phyloP scores from a whole-genome alignment of 306 rosid genomes.

The Quercus engelmannii region DNA sequence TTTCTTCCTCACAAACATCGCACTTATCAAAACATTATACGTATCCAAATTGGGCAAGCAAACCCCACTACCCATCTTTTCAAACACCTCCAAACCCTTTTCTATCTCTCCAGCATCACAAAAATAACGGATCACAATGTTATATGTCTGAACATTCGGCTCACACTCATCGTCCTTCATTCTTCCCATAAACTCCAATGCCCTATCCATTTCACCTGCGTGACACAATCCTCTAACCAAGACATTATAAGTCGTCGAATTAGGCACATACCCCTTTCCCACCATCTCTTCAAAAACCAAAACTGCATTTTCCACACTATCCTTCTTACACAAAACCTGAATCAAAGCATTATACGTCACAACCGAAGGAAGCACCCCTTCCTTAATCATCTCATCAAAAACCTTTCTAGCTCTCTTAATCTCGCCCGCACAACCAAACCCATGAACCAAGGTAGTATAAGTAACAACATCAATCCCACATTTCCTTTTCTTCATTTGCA shows the following conservation, averaged over 20 bases:
- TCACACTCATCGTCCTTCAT: constrained; percentile 51
- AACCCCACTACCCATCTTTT: constrained; percentile 52
- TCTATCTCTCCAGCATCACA: constrained; percentile 82
- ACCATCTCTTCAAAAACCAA: constrained; percentile 72
- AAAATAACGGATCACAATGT: constrained; percentile 65
- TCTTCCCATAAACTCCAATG: constrained; percentile 46
- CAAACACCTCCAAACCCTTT: constrained; percentile 59
- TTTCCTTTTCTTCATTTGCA: constrained; percentile 77
- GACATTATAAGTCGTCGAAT: constrained; percentile 61
- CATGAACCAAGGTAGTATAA: constrained; percentile 89
- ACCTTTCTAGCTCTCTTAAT: constrained; percentile 63
- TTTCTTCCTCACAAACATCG: too few relatives aligned
- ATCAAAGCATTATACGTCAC: constrained; percentile 85
- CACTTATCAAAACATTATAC: too few relatives aligned
- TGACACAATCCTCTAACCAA: constrained; percentile 84
- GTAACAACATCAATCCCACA: constrained; percentile 83
- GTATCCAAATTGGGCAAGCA: too few relatives aligned
- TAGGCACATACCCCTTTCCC: constrained; percentile 65
- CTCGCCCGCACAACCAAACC: constrained; percentile 79
- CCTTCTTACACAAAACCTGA: constrained; percentile 93
- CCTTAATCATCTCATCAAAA: constrained; percentile 62
- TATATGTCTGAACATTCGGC: constrained; percentile 78
- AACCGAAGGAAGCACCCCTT: constrained; percentile 71
- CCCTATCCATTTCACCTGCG: constrained; percentile 55
- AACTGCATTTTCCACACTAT: constrained; percentile 61